Conservation (phyloP, 306 rosid genomes). For the Psophocarpus tetragonolobus region DNA sequence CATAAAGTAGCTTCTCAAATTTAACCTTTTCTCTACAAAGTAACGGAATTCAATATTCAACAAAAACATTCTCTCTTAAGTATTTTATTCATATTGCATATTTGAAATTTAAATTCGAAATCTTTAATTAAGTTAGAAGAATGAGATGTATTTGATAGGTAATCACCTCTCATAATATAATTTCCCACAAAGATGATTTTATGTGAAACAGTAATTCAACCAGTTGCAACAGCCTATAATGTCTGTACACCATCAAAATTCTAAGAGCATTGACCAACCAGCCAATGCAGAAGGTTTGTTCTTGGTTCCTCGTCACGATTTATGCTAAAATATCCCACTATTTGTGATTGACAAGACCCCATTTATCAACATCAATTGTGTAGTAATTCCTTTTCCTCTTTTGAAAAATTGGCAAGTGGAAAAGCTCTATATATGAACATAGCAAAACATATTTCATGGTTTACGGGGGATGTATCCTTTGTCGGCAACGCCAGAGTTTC, state of each 20-base stretch:
- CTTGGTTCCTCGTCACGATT: neutral
- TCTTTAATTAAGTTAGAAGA: no score
- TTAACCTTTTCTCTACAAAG: no score
- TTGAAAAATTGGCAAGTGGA: constrained; percentile 34
- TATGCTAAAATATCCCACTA: constrained; percentile 14
- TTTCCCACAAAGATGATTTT: neutral
- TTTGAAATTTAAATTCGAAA: no score
- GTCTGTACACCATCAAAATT: constrained; percentile 10
- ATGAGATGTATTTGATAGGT: no score
- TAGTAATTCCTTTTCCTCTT: neutral
- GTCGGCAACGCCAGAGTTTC: constrained; percentile 15
- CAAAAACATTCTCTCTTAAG: no score
- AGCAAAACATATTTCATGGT: constrained; percentile 33
- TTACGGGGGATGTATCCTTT: constrained; percentile 33
- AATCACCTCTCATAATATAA: neutral
- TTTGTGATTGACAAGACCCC: constrained; percentile 32
- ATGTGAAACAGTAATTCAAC: neutral
- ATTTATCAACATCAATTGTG: constrained; percentile 3
- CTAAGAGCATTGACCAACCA: neutral
- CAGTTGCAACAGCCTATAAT: neutral
- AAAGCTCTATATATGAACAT: neutral
- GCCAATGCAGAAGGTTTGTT: constrained; percentile 1
- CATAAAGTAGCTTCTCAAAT: no score
- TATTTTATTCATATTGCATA: no score
- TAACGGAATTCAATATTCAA: no score